phyloP scores from a whole-genome alignment of 495 filamentous ascomycete species.

The Collariella sp. region DNA sequence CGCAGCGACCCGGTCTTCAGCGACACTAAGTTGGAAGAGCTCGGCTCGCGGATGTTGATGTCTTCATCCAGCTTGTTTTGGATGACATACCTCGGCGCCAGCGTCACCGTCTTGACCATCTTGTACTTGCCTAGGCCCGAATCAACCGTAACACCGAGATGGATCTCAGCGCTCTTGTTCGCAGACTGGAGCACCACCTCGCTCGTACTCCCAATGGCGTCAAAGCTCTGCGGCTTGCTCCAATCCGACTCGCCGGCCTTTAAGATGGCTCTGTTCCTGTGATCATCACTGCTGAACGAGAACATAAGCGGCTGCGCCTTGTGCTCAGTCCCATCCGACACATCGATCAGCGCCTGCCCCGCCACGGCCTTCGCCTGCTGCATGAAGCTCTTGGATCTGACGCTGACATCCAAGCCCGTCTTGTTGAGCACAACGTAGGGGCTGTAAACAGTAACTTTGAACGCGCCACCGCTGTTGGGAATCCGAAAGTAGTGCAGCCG shows the following conservation, averaged over 20 bases:
- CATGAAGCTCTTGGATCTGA: constrained; percentile 81
- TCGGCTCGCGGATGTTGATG: constrained; percentile 78
- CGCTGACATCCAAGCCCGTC: constrained; percentile 80
- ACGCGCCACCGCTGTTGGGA: constrained; percentile 88
- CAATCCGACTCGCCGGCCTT: constrained; percentile 83
- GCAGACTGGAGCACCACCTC: constrained; percentile 73
- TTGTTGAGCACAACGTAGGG: constrained; percentile 93
- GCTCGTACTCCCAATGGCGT: constrained; percentile 89
- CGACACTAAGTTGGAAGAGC: constrained; percentile 69
- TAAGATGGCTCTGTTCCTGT: constrained; percentile 76
- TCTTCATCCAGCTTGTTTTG: constrained; percentile 89
- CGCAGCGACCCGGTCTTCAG: constrained; percentile 67
- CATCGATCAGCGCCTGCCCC: constrained; percentile 50
- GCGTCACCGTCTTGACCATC: constrained; percentile 83
- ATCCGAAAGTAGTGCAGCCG: constrained; percentile 90
- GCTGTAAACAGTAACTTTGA: constrained; percentile 87
- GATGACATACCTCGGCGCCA: constrained; percentile 88
- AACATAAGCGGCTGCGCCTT: constrained; percentile 91
- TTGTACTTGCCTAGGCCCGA: constrained; percentile 97
- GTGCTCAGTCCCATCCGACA: constrained; percentile 31
- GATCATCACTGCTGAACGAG: constrained; percentile 77
- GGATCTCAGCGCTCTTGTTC: constrained; percentile 67
- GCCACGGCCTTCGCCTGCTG: constrained; percentile 73
- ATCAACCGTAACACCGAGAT: constrained; percentile 77
- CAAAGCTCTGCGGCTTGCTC: constrained; percentile 97